phyloP scores from a whole-genome alignment of 768 basidiomycete species.

The Tulasnella sp. region DNA sequence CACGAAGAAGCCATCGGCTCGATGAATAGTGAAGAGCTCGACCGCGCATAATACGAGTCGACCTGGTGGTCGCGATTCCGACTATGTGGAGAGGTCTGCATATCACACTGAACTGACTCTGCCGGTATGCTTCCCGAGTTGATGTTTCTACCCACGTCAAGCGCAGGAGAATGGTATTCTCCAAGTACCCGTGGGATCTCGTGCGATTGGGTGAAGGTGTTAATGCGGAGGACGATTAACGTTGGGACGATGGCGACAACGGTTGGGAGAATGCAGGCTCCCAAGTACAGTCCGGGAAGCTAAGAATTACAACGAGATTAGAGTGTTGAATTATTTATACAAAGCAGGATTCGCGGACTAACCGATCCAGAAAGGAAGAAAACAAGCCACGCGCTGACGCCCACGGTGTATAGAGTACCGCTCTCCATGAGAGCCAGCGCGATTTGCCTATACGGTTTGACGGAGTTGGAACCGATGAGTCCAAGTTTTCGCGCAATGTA shows the following conservation, averaged over 20 bases:
- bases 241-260: constrained; percentile 13
- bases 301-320: background rate
- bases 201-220: background rate
- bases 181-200: no score
- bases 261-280: constrained; percentile 11
- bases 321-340: background rate
- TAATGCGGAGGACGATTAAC: constrained; percentile 11
- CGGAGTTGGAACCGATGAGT: background rate
- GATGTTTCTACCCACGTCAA: no score
- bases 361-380: constrained; percentile 14
- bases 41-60: no score
- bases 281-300: constrained; percentile 13
- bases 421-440: constrained; percentile 11
- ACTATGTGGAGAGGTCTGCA: no score
- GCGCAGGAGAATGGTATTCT: no score
- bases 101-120: no score
- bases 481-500: constrained; percentile 3
- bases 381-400: constrained; percentile 11
- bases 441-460: constrained; percentile 11
- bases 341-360: background rate
- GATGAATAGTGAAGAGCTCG: no score
- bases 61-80: no score
- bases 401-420: constrained; percentile 6
- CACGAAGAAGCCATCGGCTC: no score
- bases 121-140: no score